Evolutionary conservation across 2,329 filamentous ascomycete genomes (phyloP).

Genomic region (Neocatenulostroma microsporum): DNA sequence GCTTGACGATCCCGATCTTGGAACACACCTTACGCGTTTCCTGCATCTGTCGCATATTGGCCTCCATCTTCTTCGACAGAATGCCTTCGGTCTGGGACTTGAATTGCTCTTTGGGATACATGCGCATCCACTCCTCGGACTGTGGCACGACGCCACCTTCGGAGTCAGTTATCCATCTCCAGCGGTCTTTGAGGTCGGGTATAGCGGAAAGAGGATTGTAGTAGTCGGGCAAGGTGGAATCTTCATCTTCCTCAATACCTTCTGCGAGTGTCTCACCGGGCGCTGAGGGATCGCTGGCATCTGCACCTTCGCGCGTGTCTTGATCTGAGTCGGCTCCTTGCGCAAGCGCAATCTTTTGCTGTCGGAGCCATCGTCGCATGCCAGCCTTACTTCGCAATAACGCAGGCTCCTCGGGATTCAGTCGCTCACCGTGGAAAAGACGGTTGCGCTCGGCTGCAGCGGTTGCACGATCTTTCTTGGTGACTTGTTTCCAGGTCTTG

Average conservation of each 20-base stretch:
- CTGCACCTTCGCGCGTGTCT: conserved; percentile 37
- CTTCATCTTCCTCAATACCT: conserved; percentile 81
- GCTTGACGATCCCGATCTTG: conserved; percentile 96
- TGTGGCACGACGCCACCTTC: conserved; percentile 86
- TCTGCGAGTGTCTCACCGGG: conserved; percentile 76
- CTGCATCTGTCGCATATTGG: conserved; percentile 90
- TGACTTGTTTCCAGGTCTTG: conserved; percentile 98
- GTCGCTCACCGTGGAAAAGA: conserved; percentile 73
- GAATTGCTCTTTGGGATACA: conserved; percentile 70
- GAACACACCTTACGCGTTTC: conserved; percentile 92
- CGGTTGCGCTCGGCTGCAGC: conserved; percentile 78
- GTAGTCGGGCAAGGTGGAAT: conserved; percentile 83
- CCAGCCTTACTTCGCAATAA: conserved; percentile 74
- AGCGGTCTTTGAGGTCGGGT: conserved; percentile 68
- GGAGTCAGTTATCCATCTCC: conserved; percentile 82
- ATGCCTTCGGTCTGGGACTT: conserved; percentile 58
- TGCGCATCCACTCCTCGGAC: conserved; percentile 71
- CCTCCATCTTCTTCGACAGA: conserved; percentile 74
- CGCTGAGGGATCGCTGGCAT: conserved; percentile 40
- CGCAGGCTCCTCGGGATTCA: conserved; percentile 83
- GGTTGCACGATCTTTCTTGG: conserved; percentile 85
- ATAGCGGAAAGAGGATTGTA: conserved; percentile 82
- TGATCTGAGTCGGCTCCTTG: conserved; percentile 47
- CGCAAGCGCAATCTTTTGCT: conserved; percentile 49
- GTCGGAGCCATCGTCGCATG: conserved; percentile 81